Evolutionary conservation across 345 rosid species (phyloP).

Genomic region (Ceriops zippeliana): DNA sequence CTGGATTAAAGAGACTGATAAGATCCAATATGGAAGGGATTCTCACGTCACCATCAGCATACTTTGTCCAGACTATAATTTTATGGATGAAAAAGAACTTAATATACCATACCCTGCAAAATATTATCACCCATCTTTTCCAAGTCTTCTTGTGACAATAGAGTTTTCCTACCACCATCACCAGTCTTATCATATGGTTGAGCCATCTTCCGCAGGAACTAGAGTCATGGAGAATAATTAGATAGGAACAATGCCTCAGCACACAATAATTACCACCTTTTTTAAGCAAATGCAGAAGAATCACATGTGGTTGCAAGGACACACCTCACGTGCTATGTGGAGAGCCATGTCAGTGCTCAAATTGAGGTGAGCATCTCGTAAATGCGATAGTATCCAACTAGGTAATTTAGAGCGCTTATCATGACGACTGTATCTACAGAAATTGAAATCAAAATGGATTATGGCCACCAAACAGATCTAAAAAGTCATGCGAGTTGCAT

Average conservation of each 20-base stretch:
- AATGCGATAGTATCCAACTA: slow-evolving; percentile 92
- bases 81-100: background rate
- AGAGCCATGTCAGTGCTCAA: slow-evolving; percentile 98
- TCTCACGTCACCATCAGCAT: too few species aligned
- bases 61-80: too few species aligned
- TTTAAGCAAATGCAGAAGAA: background rate
- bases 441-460: background rate
- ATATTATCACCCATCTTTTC: slow-evolving; percentile 74
- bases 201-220: slow-evolving; percentile 96
- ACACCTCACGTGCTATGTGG: slow-evolving; percentile 87
- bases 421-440: slow-evolving; percentile 87
- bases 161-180: slow-evolving; percentile 56
- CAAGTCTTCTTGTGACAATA: slow-evolving; percentile 81
- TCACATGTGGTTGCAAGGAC: background rate
- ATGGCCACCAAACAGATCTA: background rate
- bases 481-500: background rate
- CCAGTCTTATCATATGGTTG: slow-evolving; percentile 87
- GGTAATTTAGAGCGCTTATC: slow-evolving; percentile 95
- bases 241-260: background rate
- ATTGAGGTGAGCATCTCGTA: slow-evolving; percentile 81
- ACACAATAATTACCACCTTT: background rate
- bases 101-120: slow-evolving; percentile 39
- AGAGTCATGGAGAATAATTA: slow-evolving; percentile 14
- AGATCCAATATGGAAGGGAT: too few species aligned
- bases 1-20: too few species aligned